Base-by-base conservation (phyloP, 345 rosid genomes). In the Mallotus nudiflorus region DNA sequence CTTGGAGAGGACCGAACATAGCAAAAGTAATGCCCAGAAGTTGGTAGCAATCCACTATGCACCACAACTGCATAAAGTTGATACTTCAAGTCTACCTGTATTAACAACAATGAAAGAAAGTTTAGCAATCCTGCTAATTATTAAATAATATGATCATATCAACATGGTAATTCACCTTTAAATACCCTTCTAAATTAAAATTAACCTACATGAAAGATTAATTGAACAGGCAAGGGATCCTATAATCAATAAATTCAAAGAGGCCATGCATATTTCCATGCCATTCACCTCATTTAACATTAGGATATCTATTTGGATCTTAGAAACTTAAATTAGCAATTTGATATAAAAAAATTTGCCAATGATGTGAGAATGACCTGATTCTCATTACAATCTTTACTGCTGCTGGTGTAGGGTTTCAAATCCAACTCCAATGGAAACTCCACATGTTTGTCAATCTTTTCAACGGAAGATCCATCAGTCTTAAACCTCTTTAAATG, bases 401-500 rank as follows among this genome's bases (percentile, higher is more conserved):
- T 60, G 67, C 29, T 52, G 53, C 20, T 68, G 72, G 81, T 82
- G 76, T 84, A 96, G 64, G 96, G 96, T 75, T 58, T 71, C 79
- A 96, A 80, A 78, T 96, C 96, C 70, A 96, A 64, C 84, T 89
- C 93, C 69, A 91, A 75, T 12, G 99, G 99, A 67, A 89, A 85
- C 59, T 63, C 61, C n/a, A 96, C 86, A 66, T 80, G 96, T 56
- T 96, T 88, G 71, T 76, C 85, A 55, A 91, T 86, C 85, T 96
- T 96, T 74, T 84, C 88, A 76, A 89, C 79, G 65, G 11, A 78
- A 15, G 39, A 27, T n/a, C 95, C 97, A 76, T 85, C 87, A 56
- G 67, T 83, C 77, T 92, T 92, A 85, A 96, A 96, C 78, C 97
- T 89, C 82, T 96, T 96, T 66, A 96, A 79, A 78, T 89, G 96